Base-by-base conservation (phyloP, 2,329 filamentous ascomycete species). In the Scedosporium dehoogii region DNA sequence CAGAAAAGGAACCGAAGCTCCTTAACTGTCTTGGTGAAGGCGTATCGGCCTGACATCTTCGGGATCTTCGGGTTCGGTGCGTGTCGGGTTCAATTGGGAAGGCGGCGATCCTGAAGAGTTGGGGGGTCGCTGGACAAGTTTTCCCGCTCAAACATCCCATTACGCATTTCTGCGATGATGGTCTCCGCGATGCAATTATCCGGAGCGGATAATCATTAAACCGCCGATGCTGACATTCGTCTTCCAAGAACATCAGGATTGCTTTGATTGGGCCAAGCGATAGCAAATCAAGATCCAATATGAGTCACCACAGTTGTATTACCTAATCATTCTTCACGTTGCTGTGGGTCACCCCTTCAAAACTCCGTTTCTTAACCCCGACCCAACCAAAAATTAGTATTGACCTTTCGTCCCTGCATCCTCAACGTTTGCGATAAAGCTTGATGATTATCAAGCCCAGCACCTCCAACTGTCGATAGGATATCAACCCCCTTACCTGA, bases 1-100 rank as follows among this genome's bases (percentile, higher is more conserved):
- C 94, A 97, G 80, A 97, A 93, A 71, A 96, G 84, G 80, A 99
- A 99, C 74, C 94, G 90, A 74, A 99, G 84, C 83, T 99, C 94
- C 83, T 92, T 96, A 75, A 99, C 83, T 68, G 86, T 81, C 76
- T 91, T 89, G 69, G 86, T 84, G 79, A 99, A 99, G 70, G 87
- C 91, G 80, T 96, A 97, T 83, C 94, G 96, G 78, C 84, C 81
- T 69, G 92, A 91, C 94, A 97, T 97, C 42, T 63, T 62, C 53
- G 58, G n/a, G 5, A 97, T 97, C 42, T 63, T 62, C 53, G 58
- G n/a, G 5, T 33, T 58, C 16, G n/a, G 44, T 12, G 33, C n/a
- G 33, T n/a, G 25, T 44, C 29, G 53, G 33, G 44, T 46, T 53
- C 6, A 21, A 48, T 10, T 48, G 6, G 23, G 16, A 7, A 6